A percentile compares a stretch with the other conserved stretches of the same genome.
Conservation (phyloP, 106 monocot species). For the Phalaenopsis equestris region DNA sequence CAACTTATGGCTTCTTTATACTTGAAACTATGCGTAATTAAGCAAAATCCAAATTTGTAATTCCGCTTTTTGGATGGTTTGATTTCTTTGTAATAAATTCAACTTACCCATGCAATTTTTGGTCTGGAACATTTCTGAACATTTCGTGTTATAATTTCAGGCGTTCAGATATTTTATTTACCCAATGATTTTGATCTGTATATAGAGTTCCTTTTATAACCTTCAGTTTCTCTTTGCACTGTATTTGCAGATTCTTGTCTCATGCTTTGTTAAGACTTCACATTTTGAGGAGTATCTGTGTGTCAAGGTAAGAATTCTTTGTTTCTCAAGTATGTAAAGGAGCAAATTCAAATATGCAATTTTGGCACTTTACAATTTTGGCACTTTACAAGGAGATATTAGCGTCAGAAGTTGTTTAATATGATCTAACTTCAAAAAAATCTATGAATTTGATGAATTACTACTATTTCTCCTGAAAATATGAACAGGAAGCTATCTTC, state of each 20-base stretch:
- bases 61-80: not conserved
- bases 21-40: not conserved
- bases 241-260: conserved; percentile 77
- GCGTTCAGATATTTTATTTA: not conserved
- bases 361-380: not conserved
- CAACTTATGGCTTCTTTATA: not conserved
- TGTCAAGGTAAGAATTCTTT: conserved; percentile 57
- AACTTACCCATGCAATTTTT: not conserved
- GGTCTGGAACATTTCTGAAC: not conserved
- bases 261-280: conserved; percentile 96
- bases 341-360: not conserved
- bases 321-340: not conserved
- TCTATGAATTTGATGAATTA: no score
- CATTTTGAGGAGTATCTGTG: conserved; percentile 93
- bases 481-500: conserved; percentile 64
- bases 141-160: not conserved
- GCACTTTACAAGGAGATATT: not conserved
- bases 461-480: not conserved
- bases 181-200: not conserved
- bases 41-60: not conserved
- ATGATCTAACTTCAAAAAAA: no score
- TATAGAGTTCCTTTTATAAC: not conserved
- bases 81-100: not conserved
- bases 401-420: no score
- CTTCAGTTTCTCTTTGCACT: conserved; percentile 7